These are phyloP conservation scores for Coniferiporia sulphurascens DNA, from an alignment of 1,284 basidiomycete genomes.

Conservation along the genomic window DNA sequence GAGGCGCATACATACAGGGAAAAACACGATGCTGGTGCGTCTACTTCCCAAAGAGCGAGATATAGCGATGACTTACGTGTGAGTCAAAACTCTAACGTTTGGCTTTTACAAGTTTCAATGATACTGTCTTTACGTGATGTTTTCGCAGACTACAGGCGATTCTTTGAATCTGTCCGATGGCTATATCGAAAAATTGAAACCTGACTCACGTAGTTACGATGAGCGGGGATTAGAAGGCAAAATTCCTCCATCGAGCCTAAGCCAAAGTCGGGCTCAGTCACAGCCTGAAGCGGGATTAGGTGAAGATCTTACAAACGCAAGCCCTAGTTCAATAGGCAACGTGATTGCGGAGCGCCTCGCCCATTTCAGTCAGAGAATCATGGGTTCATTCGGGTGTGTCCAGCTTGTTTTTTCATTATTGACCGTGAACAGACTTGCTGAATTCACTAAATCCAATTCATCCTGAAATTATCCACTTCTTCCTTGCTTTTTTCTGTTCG, in stretches of 20 bases:
- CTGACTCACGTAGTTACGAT: not conserved
- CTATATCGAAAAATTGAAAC: too few species aligned
- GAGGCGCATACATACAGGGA: not conserved
- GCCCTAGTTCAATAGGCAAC: slow-evolving; percentile 7
- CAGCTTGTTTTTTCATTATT: not conserved
- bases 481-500: not conserved
- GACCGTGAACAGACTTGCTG: not conserved
- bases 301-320: not conserved
- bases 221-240: not conserved
- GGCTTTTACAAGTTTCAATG: not conserved
- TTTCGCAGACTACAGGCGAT: too few species aligned
- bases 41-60: not conserved
- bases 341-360: slow-evolving; percentile 9
- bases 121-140: not conserved
- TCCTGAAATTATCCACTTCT: not conserved
- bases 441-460: not conserved
- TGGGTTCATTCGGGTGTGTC: slow-evolving; percentile 13
- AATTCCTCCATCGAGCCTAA: not conserved
- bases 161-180: too few species aligned
- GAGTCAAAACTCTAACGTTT: not conserved
- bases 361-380: slow-evolving; percentile 10
- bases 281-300: not conserved
- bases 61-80: not conserved
- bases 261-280: not conserved
- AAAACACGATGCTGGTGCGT: not conserved